Base-by-base conservation (phyloP, 371 early-diverging fungal genomes). In the Actinomucor elegans region DNA sequence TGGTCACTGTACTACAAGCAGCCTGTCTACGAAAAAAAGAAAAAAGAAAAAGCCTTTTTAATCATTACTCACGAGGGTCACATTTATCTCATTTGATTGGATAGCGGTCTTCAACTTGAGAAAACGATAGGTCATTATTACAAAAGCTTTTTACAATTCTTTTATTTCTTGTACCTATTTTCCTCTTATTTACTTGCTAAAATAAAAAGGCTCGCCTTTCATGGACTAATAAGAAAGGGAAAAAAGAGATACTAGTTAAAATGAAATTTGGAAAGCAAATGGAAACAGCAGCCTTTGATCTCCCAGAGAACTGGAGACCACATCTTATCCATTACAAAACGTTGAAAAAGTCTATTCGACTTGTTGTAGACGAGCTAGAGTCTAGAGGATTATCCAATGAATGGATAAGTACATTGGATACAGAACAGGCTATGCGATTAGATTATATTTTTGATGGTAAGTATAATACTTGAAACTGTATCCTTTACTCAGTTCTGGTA, bases 261-360 rank as follows among this genome's bases (percentile, higher is more conserved):
- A 66, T 66, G 66, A 88, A 88, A 71, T 88, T 88, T 55, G 86
- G 75, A 52, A 85, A 88, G 58, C 71, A 75, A 17, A 81, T 88
- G 38, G 83, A 86, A 47, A 74, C 73, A 18, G 78, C 70, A 52
- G 77, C 84, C 15, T 73, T 74, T 59, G 60, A 80, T 37, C 73
- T 88, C 50, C 88, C 88, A 4, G 73, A 71, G 31, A 79, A 81
- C 36, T 88, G 88, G 86, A 81, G 83, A 44, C 88, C 82, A 7
- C 78, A 88, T 58, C 61, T 88, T 35, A 81, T 88, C 40, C 80
- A 84, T 35, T 88, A 88, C 69, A 88, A 88, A 54, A 57, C 64
- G 2, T 77, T 88, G 15, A 88, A 88, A 57, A 88, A 83, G 59
- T 77, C 68, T 59, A 88, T 88, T 57, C 77, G 80, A 57, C 60